These are phyloP conservation scores for Ensete ventricosum DNA, from an alignment of 176 grass and related monocot genomes.

Conservation along the genomic window DNA sequence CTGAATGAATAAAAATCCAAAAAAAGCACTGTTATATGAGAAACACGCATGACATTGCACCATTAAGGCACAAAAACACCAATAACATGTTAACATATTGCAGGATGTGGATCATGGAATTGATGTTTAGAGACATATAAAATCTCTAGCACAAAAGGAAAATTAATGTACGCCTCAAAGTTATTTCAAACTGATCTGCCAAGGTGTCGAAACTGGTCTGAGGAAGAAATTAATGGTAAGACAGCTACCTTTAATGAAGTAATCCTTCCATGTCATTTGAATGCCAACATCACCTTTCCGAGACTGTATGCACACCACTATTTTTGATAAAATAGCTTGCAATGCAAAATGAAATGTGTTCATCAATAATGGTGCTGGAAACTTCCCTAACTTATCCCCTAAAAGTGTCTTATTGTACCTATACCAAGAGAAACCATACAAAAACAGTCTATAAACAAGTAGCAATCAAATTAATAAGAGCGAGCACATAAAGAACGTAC, in stretches of 20 bases:
- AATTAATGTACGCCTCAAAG: too few species aligned
- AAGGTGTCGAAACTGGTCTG: not conserved
- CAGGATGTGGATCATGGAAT: too few species aligned
- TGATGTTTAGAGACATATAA: too few species aligned
- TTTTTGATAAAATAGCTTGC: slow-evolving; percentile 84
- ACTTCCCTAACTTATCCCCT: slow-evolving; percentile 91
- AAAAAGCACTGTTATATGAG: too few species aligned
- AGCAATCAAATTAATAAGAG: too few species aligned
- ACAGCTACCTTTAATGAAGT: slow-evolving; percentile 74
- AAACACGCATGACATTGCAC: too few species aligned
- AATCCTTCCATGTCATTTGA: slow-evolving; percentile 93
- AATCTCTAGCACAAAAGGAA: too few species aligned
- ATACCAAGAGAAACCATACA: slow-evolving; percentile 5
- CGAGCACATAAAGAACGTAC: not conserved
- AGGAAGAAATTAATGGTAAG: not conserved
- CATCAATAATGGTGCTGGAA: slow-evolving; percentile 96
- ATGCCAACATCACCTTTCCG: slow-evolving; percentile 27
- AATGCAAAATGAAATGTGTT: slow-evolving; percentile 96
- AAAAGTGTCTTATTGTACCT: slow-evolving; percentile 98
- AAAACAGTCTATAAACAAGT: not conserved
- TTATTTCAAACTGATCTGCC: too few species aligned
- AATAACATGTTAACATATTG: too few species aligned
- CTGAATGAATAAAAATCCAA: too few species aligned
- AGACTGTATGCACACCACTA: slow-evolving; percentile 61
- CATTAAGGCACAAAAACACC: too few species aligned